Conservation (phyloP, 805 yeast species). For the Metschnikowia lochheadii region DNA sequence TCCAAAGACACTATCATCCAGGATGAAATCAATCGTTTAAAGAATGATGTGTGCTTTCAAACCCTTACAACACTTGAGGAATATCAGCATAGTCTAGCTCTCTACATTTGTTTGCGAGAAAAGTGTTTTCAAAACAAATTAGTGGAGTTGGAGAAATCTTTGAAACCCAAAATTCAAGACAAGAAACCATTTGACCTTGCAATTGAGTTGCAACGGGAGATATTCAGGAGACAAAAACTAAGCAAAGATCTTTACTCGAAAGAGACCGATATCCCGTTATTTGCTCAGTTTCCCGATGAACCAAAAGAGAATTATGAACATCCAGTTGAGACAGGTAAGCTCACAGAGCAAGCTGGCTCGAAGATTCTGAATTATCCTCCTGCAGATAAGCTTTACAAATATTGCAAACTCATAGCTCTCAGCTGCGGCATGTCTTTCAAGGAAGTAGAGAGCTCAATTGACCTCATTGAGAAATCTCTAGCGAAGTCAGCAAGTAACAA, state of each 20-base stretch:
- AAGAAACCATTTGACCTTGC: slow-evolving; percentile 19
- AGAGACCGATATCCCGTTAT: slow-evolving; percentile 22
- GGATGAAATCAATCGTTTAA: slow-evolving; percentile 36
- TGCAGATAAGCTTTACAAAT: slow-evolving; percentile 35
- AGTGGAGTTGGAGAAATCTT: neutral
- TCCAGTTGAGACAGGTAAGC: neutral
- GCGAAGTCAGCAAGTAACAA: slow-evolving; percentile 18
- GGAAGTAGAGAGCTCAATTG: slow-evolving; percentile 41
- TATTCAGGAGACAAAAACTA: slow-evolving; percentile 20
- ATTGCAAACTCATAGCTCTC: slow-evolving; percentile 37
- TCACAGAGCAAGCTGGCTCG: slow-evolving; percentile 7
- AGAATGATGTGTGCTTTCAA: slow-evolving; percentile 39
- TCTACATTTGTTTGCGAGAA: slow-evolving; percentile 15
- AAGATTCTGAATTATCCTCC: slow-evolving; percentile 24
- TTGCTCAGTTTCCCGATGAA: slow-evolving; percentile 14
- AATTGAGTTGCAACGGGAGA: slow-evolving; percentile 25
- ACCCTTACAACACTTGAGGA: slow-evolving; percentile 30
- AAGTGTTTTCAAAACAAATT: slow-evolving; percentile 8
- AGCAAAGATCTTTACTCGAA: slow-evolving; percentile 16
- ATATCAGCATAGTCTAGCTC: slow-evolving; percentile 14
- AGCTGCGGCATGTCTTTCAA: slow-evolving; percentile 41
- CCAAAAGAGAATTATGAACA: slow-evolving; percentile 16
- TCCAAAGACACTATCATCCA: slow-evolving; percentile 34
- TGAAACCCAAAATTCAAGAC: neutral
- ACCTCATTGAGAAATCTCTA: slow-evolving; percentile 39